These are phyloP conservation scores for Desmodesmus armatus DNA, from an alignment of 139 green algal species.

Conservation along the genomic window DNA sequence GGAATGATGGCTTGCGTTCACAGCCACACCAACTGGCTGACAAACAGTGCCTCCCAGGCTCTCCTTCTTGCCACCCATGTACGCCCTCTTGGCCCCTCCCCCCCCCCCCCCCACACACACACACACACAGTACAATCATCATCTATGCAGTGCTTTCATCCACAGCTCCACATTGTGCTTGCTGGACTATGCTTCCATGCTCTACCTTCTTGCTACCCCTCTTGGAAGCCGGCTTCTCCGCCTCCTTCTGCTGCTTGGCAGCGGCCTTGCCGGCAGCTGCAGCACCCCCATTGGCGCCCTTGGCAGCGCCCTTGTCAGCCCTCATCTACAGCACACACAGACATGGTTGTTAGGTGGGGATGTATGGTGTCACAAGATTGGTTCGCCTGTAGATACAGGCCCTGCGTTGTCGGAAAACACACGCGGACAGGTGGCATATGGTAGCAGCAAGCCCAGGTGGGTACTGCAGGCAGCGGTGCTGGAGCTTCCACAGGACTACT, in stretches of 20 bases:
- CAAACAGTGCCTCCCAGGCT: not conserved
- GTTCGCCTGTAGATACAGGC: not conserved
- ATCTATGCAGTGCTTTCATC: too few relatives aligned
- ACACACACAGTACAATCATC: too few relatives aligned
- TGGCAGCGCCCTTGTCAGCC: constrained; percentile 2
- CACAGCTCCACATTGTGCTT: not conserved
- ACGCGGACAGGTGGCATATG: too few relatives aligned
- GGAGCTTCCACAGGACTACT: too few relatives aligned
- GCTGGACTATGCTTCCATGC: not conserved
- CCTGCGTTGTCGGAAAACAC: not conserved
- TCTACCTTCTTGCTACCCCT: not conserved
- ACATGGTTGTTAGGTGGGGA: not conserved
- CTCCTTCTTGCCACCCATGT: too few relatives aligned
- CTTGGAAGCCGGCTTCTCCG: not conserved
- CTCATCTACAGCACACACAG: not conserved
- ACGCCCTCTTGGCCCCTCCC: too few relatives aligned
- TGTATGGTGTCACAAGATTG: not conserved
- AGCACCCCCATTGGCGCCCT: not conserved
- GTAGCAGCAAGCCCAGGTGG: too few relatives aligned
- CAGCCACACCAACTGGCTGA: not conserved
- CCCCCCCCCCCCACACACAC: not conserved
- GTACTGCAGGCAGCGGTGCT: too few relatives aligned
- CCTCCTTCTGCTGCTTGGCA: constrained; percentile 18
- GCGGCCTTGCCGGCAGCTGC: not conserved
- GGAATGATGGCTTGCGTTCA: not conserved